phyloP scores from a whole-genome alignment of 1,284 basidiomycete species.

The Porogramme epimiltina region DNA sequence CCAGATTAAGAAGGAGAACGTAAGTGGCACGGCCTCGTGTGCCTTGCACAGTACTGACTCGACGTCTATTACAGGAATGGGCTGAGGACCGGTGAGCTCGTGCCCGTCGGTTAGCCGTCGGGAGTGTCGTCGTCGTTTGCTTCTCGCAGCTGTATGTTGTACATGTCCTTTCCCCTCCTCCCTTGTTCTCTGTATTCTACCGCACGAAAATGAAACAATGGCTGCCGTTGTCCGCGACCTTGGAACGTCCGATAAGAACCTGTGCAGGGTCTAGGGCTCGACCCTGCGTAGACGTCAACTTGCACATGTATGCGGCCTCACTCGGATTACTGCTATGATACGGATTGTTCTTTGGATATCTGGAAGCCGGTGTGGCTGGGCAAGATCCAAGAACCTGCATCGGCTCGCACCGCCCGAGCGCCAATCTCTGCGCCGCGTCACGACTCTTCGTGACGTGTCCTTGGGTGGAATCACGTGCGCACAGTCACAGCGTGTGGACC shows the following conservation, averaged over 20 bases:
- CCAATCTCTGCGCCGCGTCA: too few species aligned
- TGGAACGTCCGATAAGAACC: too few species aligned
- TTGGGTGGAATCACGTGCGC: not conserved
- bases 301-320: too few species aligned
- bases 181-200: slow-evolving; percentile 20
- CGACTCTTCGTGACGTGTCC: not conserved
- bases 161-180: slow-evolving; percentile 14
- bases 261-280: too few species aligned
- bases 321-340: too few species aligned
- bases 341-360: too few species aligned
- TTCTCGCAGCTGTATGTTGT: slow-evolving; percentile 24
- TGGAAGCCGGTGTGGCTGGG: too few species aligned
- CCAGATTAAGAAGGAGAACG: slow-evolving; percentile 99
- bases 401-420: too few species aligned
- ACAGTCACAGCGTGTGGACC: slow-evolving; percentile 11
- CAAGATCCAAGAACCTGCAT: too few species aligned
- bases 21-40: slow-evolving; percentile 40
- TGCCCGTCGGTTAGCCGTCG: slow-evolving; percentile 20
- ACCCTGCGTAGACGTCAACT: too few species aligned
- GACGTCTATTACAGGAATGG: slow-evolving; percentile 61
- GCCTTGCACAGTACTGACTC: not conserved
- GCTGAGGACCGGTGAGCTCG: slow-evolving; percentile 77
- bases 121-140: slow-evolving; percentile 26
- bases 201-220: slow-evolving; percentile 17
- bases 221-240: too few species aligned